Conservation (phyloP, 176 grass and related monocot species). For the Avena atlantica region DNA sequence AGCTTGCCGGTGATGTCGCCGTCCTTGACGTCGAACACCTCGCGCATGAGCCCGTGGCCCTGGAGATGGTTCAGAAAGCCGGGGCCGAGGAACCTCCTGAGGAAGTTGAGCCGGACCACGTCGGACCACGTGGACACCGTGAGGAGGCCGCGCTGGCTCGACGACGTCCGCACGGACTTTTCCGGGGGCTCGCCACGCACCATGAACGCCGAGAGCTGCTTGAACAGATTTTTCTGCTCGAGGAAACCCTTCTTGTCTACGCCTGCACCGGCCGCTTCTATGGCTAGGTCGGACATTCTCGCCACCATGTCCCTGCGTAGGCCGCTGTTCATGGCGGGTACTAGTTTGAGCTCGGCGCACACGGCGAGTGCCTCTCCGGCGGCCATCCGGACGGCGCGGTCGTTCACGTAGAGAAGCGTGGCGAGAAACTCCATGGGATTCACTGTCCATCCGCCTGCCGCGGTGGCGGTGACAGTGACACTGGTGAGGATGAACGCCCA, state of each 20-base stretch:
- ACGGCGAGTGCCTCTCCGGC: slow-evolving; percentile 86
- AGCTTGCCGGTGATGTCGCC: neutral
- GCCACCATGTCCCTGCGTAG: neutral
- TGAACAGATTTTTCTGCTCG: neutral
- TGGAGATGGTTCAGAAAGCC: neutral
- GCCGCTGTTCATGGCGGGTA: neutral
- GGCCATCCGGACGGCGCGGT: slow-evolving; percentile 86
- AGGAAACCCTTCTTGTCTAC: neutral
- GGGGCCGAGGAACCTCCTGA: neutral
- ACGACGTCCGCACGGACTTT: neutral
- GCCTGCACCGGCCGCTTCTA: neutral
- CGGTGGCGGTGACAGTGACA: neutral
- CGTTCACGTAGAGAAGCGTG: slow-evolving; percentile 67
- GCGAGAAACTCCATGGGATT: slow-evolving; percentile 59
- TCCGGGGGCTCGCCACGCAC: neutral
- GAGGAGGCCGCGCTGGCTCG: neutral
- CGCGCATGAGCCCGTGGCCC: neutral
- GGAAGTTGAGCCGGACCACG: neutral
- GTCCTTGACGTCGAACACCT: neutral
- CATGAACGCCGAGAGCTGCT: neutral
- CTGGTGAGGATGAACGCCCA: neutral
- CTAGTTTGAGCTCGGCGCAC: slow-evolving; percentile 72
- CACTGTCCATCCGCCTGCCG: neutral
- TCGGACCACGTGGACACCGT: neutral
- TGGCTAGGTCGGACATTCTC: neutral